Evolutionary conservation across 768 basidiomycete species (phyloP).

Genomic region (Boletus speciosus): DNA sequence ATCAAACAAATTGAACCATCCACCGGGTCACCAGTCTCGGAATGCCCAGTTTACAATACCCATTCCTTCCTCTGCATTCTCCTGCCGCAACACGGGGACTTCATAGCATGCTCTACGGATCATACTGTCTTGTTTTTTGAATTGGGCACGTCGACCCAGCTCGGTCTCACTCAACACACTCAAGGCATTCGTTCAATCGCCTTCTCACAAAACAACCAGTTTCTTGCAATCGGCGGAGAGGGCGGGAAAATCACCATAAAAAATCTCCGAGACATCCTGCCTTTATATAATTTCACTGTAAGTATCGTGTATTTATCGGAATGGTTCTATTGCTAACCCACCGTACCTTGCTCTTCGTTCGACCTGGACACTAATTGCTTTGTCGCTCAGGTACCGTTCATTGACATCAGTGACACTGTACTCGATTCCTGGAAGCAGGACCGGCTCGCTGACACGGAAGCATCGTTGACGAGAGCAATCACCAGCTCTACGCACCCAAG

Average conservation of each 20-base stretch:
- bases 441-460: neutral
- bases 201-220: neutral
- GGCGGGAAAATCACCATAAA: neutral
- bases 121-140: neutral
- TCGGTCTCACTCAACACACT: neutral
- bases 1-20: neutral
- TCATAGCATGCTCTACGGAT: neutral
- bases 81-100: neutral
- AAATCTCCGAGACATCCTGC: neutral
- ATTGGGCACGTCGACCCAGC: neutral
- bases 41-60: neutral
- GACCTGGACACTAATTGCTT: neutral
- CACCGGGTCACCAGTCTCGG: neutral
- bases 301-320: neutral
- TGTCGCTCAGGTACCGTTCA: neutral
- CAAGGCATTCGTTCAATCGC: neutral
- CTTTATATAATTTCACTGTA: neutral
- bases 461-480: neutral
- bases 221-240: neutral
- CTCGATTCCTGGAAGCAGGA: neutral
- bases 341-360: neutral
- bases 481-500: neutral
- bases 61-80: neutral
- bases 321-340: no score
- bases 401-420: neutral